These are phyloP conservation scores for Lipomyces mesembrius DNA, from an alignment of 805 yeast genomes.

Conservation along the genomic window DNA sequence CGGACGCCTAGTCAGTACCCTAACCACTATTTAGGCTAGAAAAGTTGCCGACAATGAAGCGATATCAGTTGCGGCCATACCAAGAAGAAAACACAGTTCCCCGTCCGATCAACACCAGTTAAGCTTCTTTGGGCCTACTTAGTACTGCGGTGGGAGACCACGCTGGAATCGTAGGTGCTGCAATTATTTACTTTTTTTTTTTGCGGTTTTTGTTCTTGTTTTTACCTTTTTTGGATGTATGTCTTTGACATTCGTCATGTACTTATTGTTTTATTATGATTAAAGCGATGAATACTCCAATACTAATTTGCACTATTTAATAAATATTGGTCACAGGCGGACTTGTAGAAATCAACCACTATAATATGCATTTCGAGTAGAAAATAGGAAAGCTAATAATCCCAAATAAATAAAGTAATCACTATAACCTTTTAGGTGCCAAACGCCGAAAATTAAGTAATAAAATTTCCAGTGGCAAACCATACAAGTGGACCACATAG, in stretches of 20 bases:
- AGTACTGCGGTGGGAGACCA: conserved; percentile 4
- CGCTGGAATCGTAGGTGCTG: conserved; percentile 5
- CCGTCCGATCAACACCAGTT: too few species aligned
- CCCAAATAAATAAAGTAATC: neutral
- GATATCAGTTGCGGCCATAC: conserved; percentile 4
- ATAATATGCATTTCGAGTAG: neutral
- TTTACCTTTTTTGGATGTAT: neutral
- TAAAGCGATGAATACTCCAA: neutral
- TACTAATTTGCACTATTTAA: too few species aligned
- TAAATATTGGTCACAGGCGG: too few species aligned
- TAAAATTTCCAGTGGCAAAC: neutral
- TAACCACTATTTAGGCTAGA: too few species aligned
- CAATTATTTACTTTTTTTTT: neutral
- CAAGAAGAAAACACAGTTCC: conserved; percentile 2
- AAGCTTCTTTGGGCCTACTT: too few species aligned
- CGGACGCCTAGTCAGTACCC: too few species aligned
- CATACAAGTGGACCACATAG: neutral
- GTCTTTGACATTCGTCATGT: too few species aligned
- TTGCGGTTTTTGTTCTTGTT: too few species aligned
- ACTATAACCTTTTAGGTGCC: neutral
- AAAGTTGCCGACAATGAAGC: too few species aligned
- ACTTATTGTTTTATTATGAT: too few species aligned
- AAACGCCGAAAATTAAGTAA: neutral
- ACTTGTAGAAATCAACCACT: neutral
- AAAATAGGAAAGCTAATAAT: neutral